A percentile compares a stretch with the other conserved stretches of the same genome.
phyloP scores from a whole-genome alignment of 768 basidiomycete genomes.

The Brasilioporus rufonigricans region DNA sequence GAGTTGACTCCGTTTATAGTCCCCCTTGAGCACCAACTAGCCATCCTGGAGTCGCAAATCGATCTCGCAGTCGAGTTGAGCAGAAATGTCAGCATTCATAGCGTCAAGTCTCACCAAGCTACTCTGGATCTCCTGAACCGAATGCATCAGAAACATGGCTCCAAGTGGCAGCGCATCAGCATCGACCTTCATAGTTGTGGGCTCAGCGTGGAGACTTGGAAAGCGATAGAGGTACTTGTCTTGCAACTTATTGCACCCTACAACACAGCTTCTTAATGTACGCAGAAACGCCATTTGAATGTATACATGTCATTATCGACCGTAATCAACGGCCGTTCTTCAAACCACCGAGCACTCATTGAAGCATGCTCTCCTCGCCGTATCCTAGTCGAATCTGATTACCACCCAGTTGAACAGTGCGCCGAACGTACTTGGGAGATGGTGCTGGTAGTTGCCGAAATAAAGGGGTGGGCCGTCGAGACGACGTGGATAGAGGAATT shows the following conservation, averaged over 20 bases:
- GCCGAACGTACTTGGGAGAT: constrained; percentile 75
- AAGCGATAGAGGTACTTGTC: constrained; percentile 61
- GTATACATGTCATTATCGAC: constrained; percentile 87
- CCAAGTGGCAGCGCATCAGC: constrained; percentile 63
- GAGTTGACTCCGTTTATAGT: constrained; percentile 74
- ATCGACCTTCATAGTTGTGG: constrained; percentile 92
- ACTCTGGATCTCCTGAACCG: constrained; percentile 64
- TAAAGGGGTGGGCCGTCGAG: constrained; percentile 79
- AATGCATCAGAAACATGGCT: constrained; percentile 57
- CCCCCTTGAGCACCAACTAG: constrained; percentile 77
- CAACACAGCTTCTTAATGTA: constrained; percentile 10
- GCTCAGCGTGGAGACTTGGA: constrained; percentile 73
- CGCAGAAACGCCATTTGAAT: constrained; percentile 68
- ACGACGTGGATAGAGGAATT: constrained; percentile 46
- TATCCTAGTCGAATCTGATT: constrained; percentile 87
- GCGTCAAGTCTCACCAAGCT: constrained; percentile 71
- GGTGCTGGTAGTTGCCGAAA: constrained; percentile 62
- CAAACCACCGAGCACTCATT: constrained; percentile 63
- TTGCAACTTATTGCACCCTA: background rate
- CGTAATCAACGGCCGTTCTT: constrained; percentile 74
- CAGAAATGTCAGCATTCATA: constrained; percentile 84
- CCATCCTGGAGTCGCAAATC: constrained; percentile 80
- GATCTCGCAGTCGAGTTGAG: constrained; percentile 77
- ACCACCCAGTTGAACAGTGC: constrained; percentile 59
- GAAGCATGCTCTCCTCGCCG: constrained; percentile 58